Evolutionary conservation across 2,329 filamentous ascomycete genomes (phyloP), one percentile per base, ranked within the genome.

Genomic region (Teratosphaeriaceae sp.): DNA sequence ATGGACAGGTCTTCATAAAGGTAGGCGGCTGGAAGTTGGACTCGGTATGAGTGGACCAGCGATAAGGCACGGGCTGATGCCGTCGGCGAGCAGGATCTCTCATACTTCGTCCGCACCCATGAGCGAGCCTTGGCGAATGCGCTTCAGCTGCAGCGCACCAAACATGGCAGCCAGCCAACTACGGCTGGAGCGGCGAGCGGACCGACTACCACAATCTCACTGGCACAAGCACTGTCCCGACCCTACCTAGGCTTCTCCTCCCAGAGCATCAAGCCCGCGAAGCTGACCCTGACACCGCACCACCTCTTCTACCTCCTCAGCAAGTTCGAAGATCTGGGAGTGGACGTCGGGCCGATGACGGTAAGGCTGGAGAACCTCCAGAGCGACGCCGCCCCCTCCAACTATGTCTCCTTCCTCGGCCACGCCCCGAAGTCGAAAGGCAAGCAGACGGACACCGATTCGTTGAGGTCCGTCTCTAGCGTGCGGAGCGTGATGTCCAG

Each of bases 51-150:
- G n/a, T n/a, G n/a, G n/a, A n/a, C n/a, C n/a, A 40, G 35, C 16
- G 19, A 11, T 3, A 21, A 37, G 11, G 15, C 15, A 26, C 15
- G 30, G 18, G 16, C 42, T 44, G 33, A 33, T 34, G 24, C 13
- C 2, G 9, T 29, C 20, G 13, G 4, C 31, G 19, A 19, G 40
- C 65, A 96, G 90, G 92, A 94, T 76, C 78, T 98, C 64, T 89
- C 90, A 63, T 84, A 84, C 69, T 97, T 95, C 69, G 88, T 98
- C 68, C 88, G 89, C 50, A 95, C 88, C 43, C 88, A 98, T 72
- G 92, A 98, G 69, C 94, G 94, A 70, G 90, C 89, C 27, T 79
- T 98, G 50, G 92, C 92, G 62, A 97, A 97, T 71, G 90, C 90
- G 57, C 74, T 96, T 50, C 90, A 96, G 66, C 76, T 94, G 56